Base-by-base conservation (phyloP, 345 rosid genomes). In the Balakata baccata region DNA sequence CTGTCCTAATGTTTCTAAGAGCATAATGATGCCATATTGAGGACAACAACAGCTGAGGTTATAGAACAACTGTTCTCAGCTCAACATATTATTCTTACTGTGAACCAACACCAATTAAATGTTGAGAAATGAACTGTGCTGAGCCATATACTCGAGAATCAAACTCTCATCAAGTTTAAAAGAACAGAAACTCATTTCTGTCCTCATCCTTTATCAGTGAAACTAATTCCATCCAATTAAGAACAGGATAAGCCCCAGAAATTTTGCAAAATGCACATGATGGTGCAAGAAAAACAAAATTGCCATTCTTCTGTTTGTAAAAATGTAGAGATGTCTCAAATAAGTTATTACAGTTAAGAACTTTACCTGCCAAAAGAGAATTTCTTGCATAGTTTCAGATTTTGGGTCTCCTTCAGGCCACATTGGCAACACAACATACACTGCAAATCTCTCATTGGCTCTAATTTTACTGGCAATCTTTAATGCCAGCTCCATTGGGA, bases 351-450 rank as follows among this genome's bases (percentile, higher is more conserved):
- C 39, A 49, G 56, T 45, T 68, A 54, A 69, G 43, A 38, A 39
- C 6, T 20, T 76, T 82, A 95, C 99, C 97, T 95, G 99, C 99
- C 99, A 95, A 71, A 41, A 89, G 70, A 95, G 89, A 81, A 95
- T 93, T 88, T 95, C 99, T 86, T 93, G 99, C 86, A 90, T 76
- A 34, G 93, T 70, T 8, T 77, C 88, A 74, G 92, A 61, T 68
- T 84, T 87, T 29, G 99, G 98, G 75, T 93, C 97, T 67, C 99
- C 99, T 82, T 95, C 99, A 29, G 99, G 99, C 99, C 99, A 95
- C 92, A 95, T 67, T 3, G 99, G 99, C 67, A 95, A 79, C 68
- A 93, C 75, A n/a, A 95, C 73, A 83, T 95, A 95, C 39, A 92
- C 96, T 0, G 93, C 87, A 78, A 95, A 95, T 83, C 96, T 91